Evolutionary conservation across 768 basidiomycete genomes (phyloP).

Genomic region (Auricularia auricula-judae): DNA sequence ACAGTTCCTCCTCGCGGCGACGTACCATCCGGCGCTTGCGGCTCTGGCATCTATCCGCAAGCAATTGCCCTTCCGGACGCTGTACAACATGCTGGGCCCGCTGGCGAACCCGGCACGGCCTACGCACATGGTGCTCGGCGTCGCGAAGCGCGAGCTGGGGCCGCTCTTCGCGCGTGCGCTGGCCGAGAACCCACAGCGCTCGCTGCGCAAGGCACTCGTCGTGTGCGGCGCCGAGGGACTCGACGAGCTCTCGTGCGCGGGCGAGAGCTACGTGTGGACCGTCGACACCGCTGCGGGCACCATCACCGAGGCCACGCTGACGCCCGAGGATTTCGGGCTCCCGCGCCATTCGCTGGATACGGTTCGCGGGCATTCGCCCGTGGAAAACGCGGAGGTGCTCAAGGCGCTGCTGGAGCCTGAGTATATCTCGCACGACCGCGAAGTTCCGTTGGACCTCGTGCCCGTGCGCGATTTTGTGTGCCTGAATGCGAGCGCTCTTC

Average conservation of each 20-base stretch:
- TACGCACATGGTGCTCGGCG: conserved; percentile 81
- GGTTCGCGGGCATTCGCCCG: conserved; percentile 65
- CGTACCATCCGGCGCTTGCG: conserved; percentile 84
- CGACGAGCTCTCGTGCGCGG: conserved; percentile 94
- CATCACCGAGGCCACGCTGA: conserved; percentile 52
- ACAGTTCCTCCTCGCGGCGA: conserved; percentile 86
- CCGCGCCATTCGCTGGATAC: conserved; percentile 50
- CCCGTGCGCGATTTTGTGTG: conserved; percentile 80
- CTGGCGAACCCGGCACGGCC: conserved; percentile 87
- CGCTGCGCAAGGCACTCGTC: conserved; percentile 76
- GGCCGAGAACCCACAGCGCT: conserved; percentile 34
- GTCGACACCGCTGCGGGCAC: conserved; percentile 46
- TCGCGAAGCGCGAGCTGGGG: conserved; percentile 75
- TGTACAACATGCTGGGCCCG: conserved; percentile 93
- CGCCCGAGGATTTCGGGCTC: conserved; percentile 66
- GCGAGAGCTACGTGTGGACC: conserved; percentile 78
- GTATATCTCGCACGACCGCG: conserved; percentile 19
- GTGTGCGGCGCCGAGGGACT: conserved; percentile 88
- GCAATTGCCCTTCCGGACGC: conserved; percentile 83
- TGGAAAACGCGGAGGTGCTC: conserved; percentile 74
- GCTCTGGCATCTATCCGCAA: conserved; percentile 75
- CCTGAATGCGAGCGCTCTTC: conserved; percentile 79
- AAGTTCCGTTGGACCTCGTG: conserved; percentile 41
- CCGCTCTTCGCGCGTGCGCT: conserved; percentile 69
- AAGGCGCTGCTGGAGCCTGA: conserved; percentile 50